Percentiles rank a stretch among this genome's conserved stretches.
phyloP scores from a whole-genome alignment of 768 basidiomycete species.

The Gloeophyllum trabeum region DNA sequence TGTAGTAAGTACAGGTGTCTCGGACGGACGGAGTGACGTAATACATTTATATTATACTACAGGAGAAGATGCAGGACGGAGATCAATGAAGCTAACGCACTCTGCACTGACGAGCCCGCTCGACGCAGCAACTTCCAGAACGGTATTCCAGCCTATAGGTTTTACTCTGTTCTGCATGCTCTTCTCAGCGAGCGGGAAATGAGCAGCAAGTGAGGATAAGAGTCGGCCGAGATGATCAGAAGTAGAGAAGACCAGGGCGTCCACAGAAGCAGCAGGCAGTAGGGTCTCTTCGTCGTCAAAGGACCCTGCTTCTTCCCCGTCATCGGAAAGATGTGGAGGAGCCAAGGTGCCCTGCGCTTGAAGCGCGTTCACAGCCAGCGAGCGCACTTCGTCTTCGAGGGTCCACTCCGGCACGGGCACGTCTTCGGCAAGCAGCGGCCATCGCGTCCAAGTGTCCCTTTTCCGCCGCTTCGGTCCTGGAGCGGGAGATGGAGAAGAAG shows the following conservation, averaged over 20 bases:
- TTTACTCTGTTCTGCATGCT: slow-evolving; percentile 56
- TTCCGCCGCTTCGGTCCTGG: slow-evolving; percentile 5
- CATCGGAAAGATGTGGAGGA: slow-evolving; percentile 6
- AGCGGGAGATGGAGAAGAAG: no score
- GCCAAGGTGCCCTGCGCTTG: slow-evolving; percentile 12
- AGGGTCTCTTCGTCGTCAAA: slow-evolving; percentile 19
- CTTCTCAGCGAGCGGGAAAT: slow-evolving; percentile 40
- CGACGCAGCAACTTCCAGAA: slow-evolving; percentile 41
- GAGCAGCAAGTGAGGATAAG: slow-evolving; percentile 40
- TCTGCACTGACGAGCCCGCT: slow-evolving; percentile 19
- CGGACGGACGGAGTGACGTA: no score
- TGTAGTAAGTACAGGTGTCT: no score
- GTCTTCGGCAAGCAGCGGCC: slow-evolving; percentile 59
- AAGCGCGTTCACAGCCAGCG: slow-evolving; percentile 29
- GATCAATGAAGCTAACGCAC: no score
- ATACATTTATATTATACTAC: no score
- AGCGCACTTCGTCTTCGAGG: slow-evolving; percentile 55
- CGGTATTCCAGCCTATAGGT: slow-evolving; percentile 51
- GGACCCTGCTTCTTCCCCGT: slow-evolving; percentile 12
- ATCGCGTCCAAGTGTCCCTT: slow-evolving; percentile 58
- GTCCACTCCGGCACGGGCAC: slow-evolving; percentile 59
- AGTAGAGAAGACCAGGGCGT: slow-evolving; percentile 29
- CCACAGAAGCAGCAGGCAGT: slow-evolving; percentile 19
- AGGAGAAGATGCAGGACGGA: no score
- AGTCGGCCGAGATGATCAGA: slow-evolving; percentile 37